Conservation (phyloP, 257 asterid genomes). For the Solanum rostratum region DNA sequence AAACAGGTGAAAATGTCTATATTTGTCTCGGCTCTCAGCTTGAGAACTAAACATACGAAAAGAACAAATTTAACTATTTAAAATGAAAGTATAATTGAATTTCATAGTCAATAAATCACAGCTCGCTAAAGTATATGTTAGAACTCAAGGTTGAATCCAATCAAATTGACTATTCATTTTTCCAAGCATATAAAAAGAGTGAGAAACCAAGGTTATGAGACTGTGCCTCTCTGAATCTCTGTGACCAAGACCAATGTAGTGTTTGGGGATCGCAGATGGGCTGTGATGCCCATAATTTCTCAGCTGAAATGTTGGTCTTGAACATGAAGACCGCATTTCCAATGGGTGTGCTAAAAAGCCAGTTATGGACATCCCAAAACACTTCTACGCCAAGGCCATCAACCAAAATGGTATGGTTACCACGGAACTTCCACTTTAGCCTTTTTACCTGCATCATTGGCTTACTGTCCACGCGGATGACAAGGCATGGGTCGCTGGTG, state of each 20-base stretch:
- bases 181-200: slow-evolving; percentile 34
- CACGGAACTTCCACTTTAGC: slow-evolving; percentile 38
- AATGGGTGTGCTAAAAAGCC: slow-evolving; percentile 23
- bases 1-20: background rate
- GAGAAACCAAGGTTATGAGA: slow-evolving; percentile 30
- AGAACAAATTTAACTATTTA: slow-evolving; percentile 6
- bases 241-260: slow-evolving; percentile 28
- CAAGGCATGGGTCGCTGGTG: slow-evolving; percentile 20
- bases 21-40: background rate
- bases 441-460: slow-evolving; percentile 35
- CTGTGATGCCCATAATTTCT: slow-evolving; percentile 38
- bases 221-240: slow-evolving; percentile 24
- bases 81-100: slow-evolving; percentile 12
- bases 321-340: slow-evolving; percentile 40
- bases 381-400: slow-evolving; percentile 32
- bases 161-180: slow-evolving; percentile 27
- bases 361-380: slow-evolving; percentile 41
- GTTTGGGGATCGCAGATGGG: slow-evolving; percentile 19
- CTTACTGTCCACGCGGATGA: slow-evolving; percentile 27
- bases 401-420: slow-evolving; percentile 31
- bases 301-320: slow-evolving; percentile 27
- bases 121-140: slow-evolving; percentile 13
- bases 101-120: slow-evolving; percentile 15
- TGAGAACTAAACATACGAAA: slow-evolving; percentile 5
- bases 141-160: slow-evolving; percentile 13